phyloP scores from a whole-genome alignment of 495 filamentous ascomycete genomes.

The Trypethelium eluteriae region DNA sequence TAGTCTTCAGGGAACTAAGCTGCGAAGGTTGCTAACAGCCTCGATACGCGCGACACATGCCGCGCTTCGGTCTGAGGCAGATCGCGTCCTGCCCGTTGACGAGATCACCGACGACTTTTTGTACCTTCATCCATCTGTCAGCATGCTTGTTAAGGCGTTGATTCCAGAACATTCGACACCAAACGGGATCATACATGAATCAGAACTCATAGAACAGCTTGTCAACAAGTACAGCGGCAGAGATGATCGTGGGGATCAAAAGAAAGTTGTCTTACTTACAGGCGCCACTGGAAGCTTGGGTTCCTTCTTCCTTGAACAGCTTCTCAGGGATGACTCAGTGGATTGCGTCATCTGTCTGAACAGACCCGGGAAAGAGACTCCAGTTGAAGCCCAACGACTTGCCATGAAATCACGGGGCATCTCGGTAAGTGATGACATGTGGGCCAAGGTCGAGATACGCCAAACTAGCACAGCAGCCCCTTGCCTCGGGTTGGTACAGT shows the following conservation, averaged over 20 bases:
- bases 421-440: background rate
- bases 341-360: constrained; percentile 7
- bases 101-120: constrained; percentile 6
- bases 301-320: constrained; percentile 15
- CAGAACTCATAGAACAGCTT: constrained; percentile 28
- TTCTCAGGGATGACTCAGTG: background rate
- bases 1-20: constrained; percentile 15
- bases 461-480: constrained; percentile 12
- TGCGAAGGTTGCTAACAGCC: constrained; percentile 16
- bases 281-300: constrained; percentile 18
- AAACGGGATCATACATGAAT: constrained; percentile 17
- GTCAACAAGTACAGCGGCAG: constrained; percentile 31
- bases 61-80: background rate
- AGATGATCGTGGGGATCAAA: constrained; percentile 11
- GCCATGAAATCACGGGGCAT: constrained; percentile 9
- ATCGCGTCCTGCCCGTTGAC: background rate
- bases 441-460: constrained; percentile 15
- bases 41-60: constrained; percentile 5
- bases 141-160: constrained; percentile 25
- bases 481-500: background rate
- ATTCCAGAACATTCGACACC: constrained; percentile 19
- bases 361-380: background rate
- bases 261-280: constrained; percentile 21
- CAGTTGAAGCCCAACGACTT: background rate
- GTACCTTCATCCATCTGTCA: constrained; percentile 32